Base-by-base conservation (phyloP, 2,329 filamentous ascomycete species). In the Coniochaeta prunicola region DNA sequence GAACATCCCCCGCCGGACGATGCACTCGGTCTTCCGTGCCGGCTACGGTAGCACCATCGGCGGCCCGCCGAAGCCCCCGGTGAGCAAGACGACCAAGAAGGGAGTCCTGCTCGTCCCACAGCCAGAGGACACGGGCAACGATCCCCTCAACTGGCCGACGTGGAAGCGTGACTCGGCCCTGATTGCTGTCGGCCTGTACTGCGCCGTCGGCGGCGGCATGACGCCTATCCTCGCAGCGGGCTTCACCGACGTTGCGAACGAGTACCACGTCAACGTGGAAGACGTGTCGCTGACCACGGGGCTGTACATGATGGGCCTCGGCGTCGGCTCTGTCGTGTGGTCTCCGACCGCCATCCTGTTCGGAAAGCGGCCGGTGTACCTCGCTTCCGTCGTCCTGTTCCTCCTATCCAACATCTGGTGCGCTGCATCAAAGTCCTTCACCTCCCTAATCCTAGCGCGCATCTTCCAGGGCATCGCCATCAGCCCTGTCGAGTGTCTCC, bases 281-380 rank as follows among this genome's bases (percentile, higher is more conserved):
- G 74, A 82, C 57, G 91, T 97, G 4, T 88, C 93, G 2, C 79
- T 96, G 59, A 97, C 93, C 0, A 96, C 92, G 0, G 92, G 92
- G 0, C 76, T 97, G 15, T 97, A 91, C 75, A 97, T 97, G 92
- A 81, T 96, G 83, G 94, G 94, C 0, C 76, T 97, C 40, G 93
- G 92, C 1, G 66, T 97, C 1, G 93, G 93, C 1, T 91, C 87
- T 19, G 87, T 97, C 7, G 69, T 97, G 57, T 87, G 89, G 66
- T 94, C 90, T 0, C 94, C 93, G 0, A 97, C 92, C 0, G 93
- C 93, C 31, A 97, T 97, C 61, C 70, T 97, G 0, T 97, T 77
- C 60, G 94, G 93, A 1, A 97, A 97, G 74, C 82, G 93, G 13
- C 92, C 92, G 0, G 90, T 97, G 0, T 97, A 97, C 70, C 82